phyloP scores from a whole-genome alignment of 164 flowering plant genomes.

The Macadamia integrifolia region DNA sequence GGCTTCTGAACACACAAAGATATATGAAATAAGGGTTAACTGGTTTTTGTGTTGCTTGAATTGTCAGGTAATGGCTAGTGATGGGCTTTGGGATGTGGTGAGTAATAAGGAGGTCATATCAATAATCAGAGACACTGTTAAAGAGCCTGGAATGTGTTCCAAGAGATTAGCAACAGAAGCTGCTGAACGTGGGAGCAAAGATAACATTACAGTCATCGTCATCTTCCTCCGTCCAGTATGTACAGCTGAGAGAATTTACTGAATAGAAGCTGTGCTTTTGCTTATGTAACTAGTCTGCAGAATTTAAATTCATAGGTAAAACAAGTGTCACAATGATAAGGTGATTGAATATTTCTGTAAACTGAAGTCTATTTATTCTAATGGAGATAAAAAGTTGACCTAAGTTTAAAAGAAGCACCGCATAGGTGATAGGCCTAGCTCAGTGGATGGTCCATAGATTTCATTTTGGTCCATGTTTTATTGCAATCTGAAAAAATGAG shows the following conservation, averaged over 20 bases:
- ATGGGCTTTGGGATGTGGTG: slow-evolving; percentile 94
- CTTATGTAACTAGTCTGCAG: no score
- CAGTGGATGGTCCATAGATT: no score
- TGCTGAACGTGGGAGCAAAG: slow-evolving; percentile 84
- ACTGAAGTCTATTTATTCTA: no score
- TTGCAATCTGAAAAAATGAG: no score
- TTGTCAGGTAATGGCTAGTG: slow-evolving; percentile 90
- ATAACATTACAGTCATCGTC: slow-evolving; percentile 88
- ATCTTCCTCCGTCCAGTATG: slow-evolving; percentile 83
- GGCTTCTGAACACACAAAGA: no score
- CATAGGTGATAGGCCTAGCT: no score
- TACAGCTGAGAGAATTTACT: slow-evolving; percentile 84
- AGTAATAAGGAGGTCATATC: slow-evolving; percentile 59
- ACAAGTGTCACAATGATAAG: no score
- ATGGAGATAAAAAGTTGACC: no score
- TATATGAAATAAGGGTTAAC: neutral
- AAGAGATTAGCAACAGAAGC: slow-evolving; percentile 93
- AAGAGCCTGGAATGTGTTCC: slow-evolving; percentile 93
- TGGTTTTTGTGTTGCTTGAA: slow-evolving; percentile 9
- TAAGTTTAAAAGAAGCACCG: no score
- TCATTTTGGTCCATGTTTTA: no score
- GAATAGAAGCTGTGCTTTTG: neutral
- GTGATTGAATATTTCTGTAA: no score
- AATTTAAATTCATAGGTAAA: no score
- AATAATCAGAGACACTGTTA: slow-evolving; percentile 82